These are phyloP conservation scores for Asterionellopsis glacialis DNA, from an alignment of 108 stramenopile genomes.

Conservation along the genomic window DNA sequence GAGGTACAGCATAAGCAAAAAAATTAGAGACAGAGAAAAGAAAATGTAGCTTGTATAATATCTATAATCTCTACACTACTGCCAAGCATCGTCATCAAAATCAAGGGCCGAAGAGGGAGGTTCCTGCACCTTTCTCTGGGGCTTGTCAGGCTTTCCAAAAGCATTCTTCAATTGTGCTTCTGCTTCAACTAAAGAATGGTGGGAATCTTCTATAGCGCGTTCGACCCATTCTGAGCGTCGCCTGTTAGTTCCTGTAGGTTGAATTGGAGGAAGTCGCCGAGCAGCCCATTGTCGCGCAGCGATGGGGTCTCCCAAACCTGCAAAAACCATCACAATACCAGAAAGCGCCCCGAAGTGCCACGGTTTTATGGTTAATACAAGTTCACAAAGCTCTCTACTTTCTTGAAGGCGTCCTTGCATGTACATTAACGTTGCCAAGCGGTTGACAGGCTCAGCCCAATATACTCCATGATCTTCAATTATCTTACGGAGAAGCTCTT, in stretches of 20 bases:
- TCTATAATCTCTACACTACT: too few species aligned
- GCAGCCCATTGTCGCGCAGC: constrained; percentile 52
- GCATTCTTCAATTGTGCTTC: constrained; percentile 16
- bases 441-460: constrained; percentile 73
- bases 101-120: too few species aligned
- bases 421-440: constrained; percentile 65
- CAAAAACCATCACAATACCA: constrained; percentile 64
- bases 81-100: too few species aligned
- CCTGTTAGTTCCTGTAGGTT: constrained; percentile 15
- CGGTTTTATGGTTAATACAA: constrained; percentile 61
- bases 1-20: too few species aligned
- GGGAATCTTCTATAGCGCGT: constrained; percentile 17
- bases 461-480: constrained; percentile 57
- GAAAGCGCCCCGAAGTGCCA: constrained; percentile 83
- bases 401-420: constrained; percentile 52
- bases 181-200: constrained; percentile 14
- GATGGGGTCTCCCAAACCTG: constrained; percentile 33
- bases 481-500: constrained; percentile 30
- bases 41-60: too few species aligned
- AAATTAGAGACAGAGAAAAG: too few species aligned
- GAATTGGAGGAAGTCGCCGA: constrained; percentile 42
- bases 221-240: constrained; percentile 43
- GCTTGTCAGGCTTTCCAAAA: constrained; percentile 29
- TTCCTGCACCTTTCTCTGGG: not conserved
- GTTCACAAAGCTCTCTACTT: constrained; percentile 46